Percentiles rank a stretch among this genome's conserved stretches.
Conservation (phyloP, 805 yeast genomes). For the Cyberlindnera petersonii region DNA sequence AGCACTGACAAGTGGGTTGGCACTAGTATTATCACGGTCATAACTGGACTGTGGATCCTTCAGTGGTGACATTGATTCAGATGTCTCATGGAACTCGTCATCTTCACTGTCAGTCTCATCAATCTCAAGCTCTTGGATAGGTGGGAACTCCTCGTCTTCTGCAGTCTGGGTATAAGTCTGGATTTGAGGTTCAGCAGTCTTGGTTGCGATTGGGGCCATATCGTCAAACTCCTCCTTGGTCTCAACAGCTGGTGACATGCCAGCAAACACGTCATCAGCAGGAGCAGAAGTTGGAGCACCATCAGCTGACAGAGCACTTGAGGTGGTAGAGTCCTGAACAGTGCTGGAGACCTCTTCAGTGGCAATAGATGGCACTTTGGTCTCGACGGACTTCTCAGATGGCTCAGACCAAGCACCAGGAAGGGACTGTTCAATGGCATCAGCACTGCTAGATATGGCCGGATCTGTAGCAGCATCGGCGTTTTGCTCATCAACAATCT, state of each 20-base stretch:
- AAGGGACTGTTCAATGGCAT: constrained; percentile 24
- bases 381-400: too few species aligned
- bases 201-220: constrained; percentile 2
- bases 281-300: background rate
- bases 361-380: background rate
- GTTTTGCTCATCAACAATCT: constrained; percentile 22
- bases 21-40: background rate
- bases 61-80: constrained; percentile 13
- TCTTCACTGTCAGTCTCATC: constrained; percentile 17
- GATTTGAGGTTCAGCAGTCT: constrained; percentile 11
- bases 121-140: constrained; percentile 18
- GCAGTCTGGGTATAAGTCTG: constrained; percentile 10
- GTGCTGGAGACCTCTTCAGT: background rate
- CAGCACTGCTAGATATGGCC: constrained; percentile 14
- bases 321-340: background rate
- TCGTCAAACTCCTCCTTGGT: constrained; percentile 2
- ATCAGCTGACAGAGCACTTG: background rate
- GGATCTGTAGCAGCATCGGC: constrained; percentile 12
- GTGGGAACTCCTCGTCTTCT: constrained; percentile 43
- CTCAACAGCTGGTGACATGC: constrained; percentile 1
- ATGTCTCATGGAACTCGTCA: constrained; percentile 21
- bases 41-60: constrained; percentile 25
- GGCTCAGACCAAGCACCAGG: constrained; percentile 29
- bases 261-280: constrained; percentile 1
- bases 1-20: constrained; percentile 18